Evolutionary conservation across 1,284 basidiomycete genomes (phyloP).

Genomic region (Trichosporon coremiiforme): DNA sequence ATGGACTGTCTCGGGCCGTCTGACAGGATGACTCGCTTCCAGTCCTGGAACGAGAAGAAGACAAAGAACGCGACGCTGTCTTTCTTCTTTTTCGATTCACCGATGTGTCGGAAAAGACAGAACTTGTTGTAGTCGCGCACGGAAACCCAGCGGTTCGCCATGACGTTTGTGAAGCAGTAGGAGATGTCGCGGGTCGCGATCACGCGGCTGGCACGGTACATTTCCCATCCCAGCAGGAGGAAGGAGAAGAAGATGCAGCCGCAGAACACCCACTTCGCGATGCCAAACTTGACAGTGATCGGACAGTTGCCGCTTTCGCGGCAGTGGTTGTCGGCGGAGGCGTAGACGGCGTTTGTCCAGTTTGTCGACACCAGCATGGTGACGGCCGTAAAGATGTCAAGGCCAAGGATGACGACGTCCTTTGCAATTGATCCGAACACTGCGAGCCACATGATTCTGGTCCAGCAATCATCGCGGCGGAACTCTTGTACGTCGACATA

Average conservation of each 20-base stretch:
- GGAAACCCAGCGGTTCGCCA: conserved; percentile 94
- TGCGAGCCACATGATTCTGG: conserved; percentile 88
- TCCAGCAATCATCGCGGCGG: conserved; percentile 78
- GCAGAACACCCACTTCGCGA: conserved; percentile 94
- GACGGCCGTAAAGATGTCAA: conserved; percentile 96
- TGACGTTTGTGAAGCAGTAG: conserved; percentile 93
- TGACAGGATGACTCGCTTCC: conserved; percentile 91
- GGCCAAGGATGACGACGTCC: conserved; percentile 90
- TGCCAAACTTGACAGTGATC: conserved; percentile 81
- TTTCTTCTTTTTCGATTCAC: conserved; percentile 90
- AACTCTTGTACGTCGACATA: conserved; percentile 90
- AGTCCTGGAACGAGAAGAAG: conserved; percentile 99
- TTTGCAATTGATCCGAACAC: conserved; percentile 90
- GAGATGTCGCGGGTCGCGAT: conserved; percentile 93
- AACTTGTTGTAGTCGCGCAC: conserved; percentile 93
- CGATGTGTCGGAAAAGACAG: conserved; percentile 96
- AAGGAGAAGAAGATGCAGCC: conserved; percentile 98
- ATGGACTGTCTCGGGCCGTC: conserved; percentile 98
- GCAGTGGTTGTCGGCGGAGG: conserved; percentile 62
- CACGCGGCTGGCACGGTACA: conserved; percentile 87
- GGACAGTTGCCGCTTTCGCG: conserved; percentile 62
- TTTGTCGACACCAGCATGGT: conserved; percentile 90
- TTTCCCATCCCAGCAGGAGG: conserved; percentile 77
- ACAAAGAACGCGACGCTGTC: conserved; percentile 99
- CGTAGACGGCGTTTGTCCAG: conserved; percentile 25